A percentile compares a stretch with the other conserved stretches of the same genome.
These are phyloP conservation scores for Thalassia testudinum DNA, from an alignment of 116 monocot genomes.

Conservation along the genomic window DNA sequence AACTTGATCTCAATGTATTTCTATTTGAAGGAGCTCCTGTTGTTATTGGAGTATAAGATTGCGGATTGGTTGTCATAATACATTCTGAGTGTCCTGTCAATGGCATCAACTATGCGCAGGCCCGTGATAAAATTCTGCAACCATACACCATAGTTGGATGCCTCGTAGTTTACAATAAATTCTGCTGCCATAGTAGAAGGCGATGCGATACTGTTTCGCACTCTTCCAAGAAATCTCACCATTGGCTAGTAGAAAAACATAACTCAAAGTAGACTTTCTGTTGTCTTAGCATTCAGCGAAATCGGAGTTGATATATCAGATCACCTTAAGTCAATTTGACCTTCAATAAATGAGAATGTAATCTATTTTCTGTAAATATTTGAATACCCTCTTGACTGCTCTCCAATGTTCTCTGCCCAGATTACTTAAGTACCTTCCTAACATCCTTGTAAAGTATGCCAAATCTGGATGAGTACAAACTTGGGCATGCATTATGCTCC, in stretches of 20 bases:
- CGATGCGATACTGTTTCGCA: constrained; percentile 4
- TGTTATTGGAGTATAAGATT: constrained; percentile 1
- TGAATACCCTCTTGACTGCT: no score
- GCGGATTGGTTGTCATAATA: constrained; percentile 2
- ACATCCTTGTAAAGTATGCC: no score
- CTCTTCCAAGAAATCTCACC: constrained; percentile 3
- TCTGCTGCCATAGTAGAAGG: constrained; percentile 1
- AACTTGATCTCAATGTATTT: constrained; percentile 7
- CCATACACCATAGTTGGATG: constrained; percentile 3
- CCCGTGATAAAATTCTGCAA: constrained; percentile 3
- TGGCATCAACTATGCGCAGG: background rate
- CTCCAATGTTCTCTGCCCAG: no score
- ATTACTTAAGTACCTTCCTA: no score
- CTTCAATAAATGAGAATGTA: no score
- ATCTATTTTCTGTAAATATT: no score
- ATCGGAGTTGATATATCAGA: no score
- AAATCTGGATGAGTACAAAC: no score
- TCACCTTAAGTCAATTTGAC: no score
- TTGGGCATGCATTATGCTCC: no score
- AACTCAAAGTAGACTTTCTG: no score
- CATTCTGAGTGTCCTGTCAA: constrained; percentile 1
- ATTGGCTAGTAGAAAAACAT: background rate
- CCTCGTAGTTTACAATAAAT: constrained; percentile 1
- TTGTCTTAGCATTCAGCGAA: no score
- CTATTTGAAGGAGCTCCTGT: background rate